Evolutionary conservation across 352 stramenopile genomes (phyloP), one percentile per base, ranked within the genome.

Genomic region (Phytophthora niederhauseri): DNA sequence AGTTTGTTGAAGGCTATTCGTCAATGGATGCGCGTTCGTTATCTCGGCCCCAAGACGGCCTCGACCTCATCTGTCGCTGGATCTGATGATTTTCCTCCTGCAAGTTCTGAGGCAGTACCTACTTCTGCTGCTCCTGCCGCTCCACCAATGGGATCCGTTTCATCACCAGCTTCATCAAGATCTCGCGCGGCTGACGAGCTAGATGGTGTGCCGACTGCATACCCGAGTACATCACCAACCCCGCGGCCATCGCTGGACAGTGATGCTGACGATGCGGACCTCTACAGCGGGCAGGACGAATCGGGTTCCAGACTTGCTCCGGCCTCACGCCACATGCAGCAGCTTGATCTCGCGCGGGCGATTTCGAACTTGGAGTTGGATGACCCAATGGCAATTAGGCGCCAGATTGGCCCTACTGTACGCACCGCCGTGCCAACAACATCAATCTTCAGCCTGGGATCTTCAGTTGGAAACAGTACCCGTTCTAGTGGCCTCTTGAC

Each of bases 301-400:
- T 30, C 57, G 4, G 61, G 51, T 6, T 72, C 71, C 20, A 62
- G 68, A 61, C 69, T 92, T 8, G 82, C 80, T 4, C 84, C 84
- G 26, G 86, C 86, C 2, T 92, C 86, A 11, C 75, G 80, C 28
- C 86, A 94, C 52, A 94, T 91, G 77, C 86, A 94, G 57, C 81
- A 92, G 20, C 70, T 94, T 22, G 84, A 94, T 74, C 76, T 94
- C 17, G 82, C 84, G 14, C 81, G 81, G 19, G 86, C 86, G 1
- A 92, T 94, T 31, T 92, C 86, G 0, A 92, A 92, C 64, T 62
- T 94, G 63, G 86, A 94, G 62, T 52, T 94, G 12, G 86, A 94
- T 60, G 84, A 94, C 26, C 86, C 86, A 3, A 88, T 91, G 68
- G 83, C 85, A 14, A 90, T 91, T 14, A 72, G 80, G 50, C 85